A percentile compares a stretch with the other conserved stretches of the same genome.
phyloP scores from a whole-genome alignment of 2,329 filamentous ascomycete genomes.

The Orbilia javanica region DNA sequence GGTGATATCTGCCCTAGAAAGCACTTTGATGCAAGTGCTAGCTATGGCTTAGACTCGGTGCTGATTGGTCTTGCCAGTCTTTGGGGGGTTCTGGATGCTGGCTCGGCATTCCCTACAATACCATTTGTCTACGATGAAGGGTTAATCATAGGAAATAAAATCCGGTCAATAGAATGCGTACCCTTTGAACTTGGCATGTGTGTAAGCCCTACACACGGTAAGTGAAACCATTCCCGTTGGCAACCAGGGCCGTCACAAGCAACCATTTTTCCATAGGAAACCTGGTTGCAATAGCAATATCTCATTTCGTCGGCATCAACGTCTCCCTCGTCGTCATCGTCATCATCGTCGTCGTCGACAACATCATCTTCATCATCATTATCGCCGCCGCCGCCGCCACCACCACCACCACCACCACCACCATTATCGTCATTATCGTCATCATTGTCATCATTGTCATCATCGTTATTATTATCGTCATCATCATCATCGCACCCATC shows the following conservation, averaged over 20 bases:
- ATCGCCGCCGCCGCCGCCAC: neutral
- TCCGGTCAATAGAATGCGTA: constrained; percentile 68
- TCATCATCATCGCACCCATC: constrained; percentile 65
- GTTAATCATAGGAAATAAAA: constrained; percentile 3
- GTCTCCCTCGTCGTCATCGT: constrained; percentile 73
- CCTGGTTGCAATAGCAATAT: constrained; percentile 85
- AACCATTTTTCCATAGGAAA: constrained; percentile 89
- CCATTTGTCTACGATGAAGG: constrained; percentile 76
- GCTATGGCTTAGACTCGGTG: neutral
- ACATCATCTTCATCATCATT: constrained; percentile 67
- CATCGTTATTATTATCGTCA: constrained; percentile 68
- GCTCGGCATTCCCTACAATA: constrained; percentile 78
- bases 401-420: constrained; percentile 67
- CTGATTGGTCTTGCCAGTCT: constrained; percentile 32
- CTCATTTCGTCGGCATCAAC: constrained; percentile 80
- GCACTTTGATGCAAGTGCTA: neutral
- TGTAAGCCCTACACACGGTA: constrained; percentile 83
- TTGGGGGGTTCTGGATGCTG: constrained; percentile 15
- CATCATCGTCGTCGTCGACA: neutral
- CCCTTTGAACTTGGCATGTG: constrained; percentile 81
- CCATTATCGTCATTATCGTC: constrained; percentile 70
- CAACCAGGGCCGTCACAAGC: constrained; percentile 87
- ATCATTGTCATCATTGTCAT: neutral
- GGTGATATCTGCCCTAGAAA: neutral
- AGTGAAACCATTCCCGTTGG: constrained; percentile 86